Percentiles rank a stretch among this genome's conserved stretches.
phyloP scores from a whole-genome alignment of 2,329 filamentous ascomycete genomes.

The Penicillium frequentans region DNA sequence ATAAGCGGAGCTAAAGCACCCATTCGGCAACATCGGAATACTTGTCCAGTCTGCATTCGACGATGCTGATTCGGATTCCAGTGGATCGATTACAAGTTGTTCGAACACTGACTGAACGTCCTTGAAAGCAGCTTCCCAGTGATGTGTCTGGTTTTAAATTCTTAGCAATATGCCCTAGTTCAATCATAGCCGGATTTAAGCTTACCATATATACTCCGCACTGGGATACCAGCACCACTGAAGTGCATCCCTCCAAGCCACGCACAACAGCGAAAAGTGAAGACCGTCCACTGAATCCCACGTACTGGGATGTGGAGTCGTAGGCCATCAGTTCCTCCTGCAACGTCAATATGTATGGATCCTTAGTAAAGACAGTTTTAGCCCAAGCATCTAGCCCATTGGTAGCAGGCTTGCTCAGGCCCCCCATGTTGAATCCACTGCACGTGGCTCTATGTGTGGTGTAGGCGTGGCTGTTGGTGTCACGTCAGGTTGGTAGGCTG shows the following conservation, averaged over 20 bases:
- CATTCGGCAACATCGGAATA: neutral
- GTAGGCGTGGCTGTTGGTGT: neutral
- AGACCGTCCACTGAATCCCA: neutral
- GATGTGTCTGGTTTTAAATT: neutral
- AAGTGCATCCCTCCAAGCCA: neutral
- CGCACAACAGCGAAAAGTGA: neutral
- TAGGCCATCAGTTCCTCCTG: neutral
- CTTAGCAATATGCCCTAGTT: neutral
- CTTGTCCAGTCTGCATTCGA: neutral
- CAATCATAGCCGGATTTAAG: neutral
- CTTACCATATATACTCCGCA: neutral
- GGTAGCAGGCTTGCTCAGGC: neutral
- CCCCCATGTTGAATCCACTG: neutral
- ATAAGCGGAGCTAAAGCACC: neutral
- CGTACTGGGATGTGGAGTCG: neutral
- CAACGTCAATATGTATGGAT: neutral
- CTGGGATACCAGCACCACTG: neutral
- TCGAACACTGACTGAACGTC: neutral
- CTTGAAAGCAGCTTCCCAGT: neutral
- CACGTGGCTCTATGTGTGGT: neutral
- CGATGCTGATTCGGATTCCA: neutral
- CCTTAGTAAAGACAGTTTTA: neutral
- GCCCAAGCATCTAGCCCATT: neutral
- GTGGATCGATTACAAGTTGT: neutral
- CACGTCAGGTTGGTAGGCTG: neutral